Evolutionary conservation across 306 rosid species (phyloP), one percentile per base, ranked within the genome.

Genomic region (Acacia acuminata): DNA sequence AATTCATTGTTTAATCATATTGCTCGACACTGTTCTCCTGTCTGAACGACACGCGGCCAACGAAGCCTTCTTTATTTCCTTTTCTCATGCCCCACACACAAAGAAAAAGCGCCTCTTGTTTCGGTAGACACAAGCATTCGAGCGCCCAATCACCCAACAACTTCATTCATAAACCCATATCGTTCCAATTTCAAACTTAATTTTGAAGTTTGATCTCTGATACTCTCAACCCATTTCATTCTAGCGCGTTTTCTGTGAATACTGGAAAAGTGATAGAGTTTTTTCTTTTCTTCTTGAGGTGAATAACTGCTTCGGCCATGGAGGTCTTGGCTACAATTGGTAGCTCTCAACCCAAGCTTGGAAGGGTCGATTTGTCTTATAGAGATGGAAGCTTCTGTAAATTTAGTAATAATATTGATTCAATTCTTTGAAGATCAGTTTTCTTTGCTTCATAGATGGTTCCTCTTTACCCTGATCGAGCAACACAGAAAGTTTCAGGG

Each of bases 261-360:
- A 34, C 10, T 1, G 22, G 36, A 8, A 16, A 67, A 20, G 22
- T 8, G 3, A 0, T 36, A 5, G 22, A 50, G 22, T 12, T 20
- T 56, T 56, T 43, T 64, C 24, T 19, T 53, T 14, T 43, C 68
- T 61, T 61, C 36, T 25, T 25, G 25, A 30, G 38, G 42, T 7
- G 0, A 56, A 27, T 5, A 5, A 5, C 3, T 16, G 53, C 14
- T 48, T 48, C 17, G 64, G 77, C 8, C 34, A 93, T 93, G 97
- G 93, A 88, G 90, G 80, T n/a, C n/a, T n/a, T n/a, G n/a, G n/a
- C n/a, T n/a, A n/a, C n/a, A n/a, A n/a, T n/a, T n/a, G n/a, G n/a
- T n/a, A n/a, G n/a, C n/a, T n/a, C n/a, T n/a, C n/a, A n/a, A n/a
- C n/a, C n/a, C n/a, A n/a, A n/a, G n/a, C n/a, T n/a, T n/a, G n/a